Conservation (phyloP, 257 asterid genomes). For the Primulina eburnea region DNA sequence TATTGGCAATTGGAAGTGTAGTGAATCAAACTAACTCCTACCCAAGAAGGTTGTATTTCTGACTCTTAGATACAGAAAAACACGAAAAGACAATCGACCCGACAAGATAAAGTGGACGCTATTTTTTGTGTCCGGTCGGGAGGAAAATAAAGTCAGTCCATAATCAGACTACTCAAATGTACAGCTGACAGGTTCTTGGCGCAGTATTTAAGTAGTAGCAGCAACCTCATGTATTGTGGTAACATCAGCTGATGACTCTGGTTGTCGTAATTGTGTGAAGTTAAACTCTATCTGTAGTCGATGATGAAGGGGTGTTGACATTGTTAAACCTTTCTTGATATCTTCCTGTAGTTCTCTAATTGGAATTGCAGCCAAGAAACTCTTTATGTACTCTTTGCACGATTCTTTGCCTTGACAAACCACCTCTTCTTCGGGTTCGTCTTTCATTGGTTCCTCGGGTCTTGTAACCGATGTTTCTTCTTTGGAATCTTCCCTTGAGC, state of each 20-base stretch:
- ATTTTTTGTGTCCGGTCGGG: conserved; percentile 28
- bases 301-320: conserved; percentile 73
- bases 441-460: conserved; percentile 41
- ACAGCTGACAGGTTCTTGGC: conserved; percentile 28
- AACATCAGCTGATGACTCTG: conserved; percentile 16
- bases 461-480: conserved; percentile 24
- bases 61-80: conserved; percentile 19
- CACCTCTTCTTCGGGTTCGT: conserved; percentile 43
- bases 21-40: conserved; percentile 18
- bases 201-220: not conserved
- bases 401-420: conserved; percentile 73
- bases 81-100: conserved; percentile 21
- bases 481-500: conserved; percentile 25
- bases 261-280: conserved; percentile 45
- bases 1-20: not conserved
- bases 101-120: conserved; percentile 28
- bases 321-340: conserved; percentile 68
- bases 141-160: conserved; percentile 28
- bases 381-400: conserved; percentile 86
- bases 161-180: conserved; percentile 33
- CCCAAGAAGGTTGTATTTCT: conserved; percentile 21
- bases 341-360: conserved; percentile 83
- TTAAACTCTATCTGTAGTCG: conserved; percentile 92
- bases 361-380: conserved; percentile 91
- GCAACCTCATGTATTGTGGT: conserved; percentile 18